A percentile compares a stretch with the other conserved stretches of the same genome.
These are phyloP conservation scores for Verticillium alfalfae DNA, from an alignment of 2,329 filamentous ascomycete species.

Conservation along the genomic window DNA sequence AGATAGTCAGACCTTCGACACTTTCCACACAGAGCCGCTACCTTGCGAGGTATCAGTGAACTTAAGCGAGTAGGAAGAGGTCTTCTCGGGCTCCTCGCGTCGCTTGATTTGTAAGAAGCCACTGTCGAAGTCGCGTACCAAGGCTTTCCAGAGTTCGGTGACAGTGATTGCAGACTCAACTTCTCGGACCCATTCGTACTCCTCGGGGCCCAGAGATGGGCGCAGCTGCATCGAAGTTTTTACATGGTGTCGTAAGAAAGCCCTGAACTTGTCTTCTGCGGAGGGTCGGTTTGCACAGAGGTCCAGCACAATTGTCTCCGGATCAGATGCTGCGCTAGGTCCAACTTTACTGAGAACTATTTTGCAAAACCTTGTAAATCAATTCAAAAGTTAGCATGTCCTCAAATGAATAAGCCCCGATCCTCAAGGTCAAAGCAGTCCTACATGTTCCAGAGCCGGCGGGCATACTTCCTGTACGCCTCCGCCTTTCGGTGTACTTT, in stretches of 20 bases:
- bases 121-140: not conserved
- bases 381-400: not conserved
- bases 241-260: not conserved
- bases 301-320: not conserved
- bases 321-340: not conserved
- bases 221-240: not conserved
- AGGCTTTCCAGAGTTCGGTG: not conserved
- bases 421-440: not conserved
- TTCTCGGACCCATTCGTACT: not conserved
- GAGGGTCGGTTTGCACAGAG: not conserved
- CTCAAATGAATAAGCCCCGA: not conserved
- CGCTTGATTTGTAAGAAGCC: not conserved
- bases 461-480: not conserved
- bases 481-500: not conserved
- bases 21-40: not conserved
- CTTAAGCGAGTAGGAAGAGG: not conserved
- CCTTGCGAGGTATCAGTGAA: not conserved
- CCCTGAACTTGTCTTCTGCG: not conserved
- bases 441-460: not conserved
- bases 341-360: not conserved
- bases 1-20: not conserved
- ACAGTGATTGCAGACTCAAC: not conserved
- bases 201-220: not conserved
- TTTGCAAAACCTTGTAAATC: not conserved
- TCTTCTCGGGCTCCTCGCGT: not conserved